A percentile compares a stretch with the other conserved stretches of the same genome.
Evolutionary conservation across 2,329 filamentous ascomycete species (phyloP).

Genomic region (Podosphaera leucotricha): DNA sequence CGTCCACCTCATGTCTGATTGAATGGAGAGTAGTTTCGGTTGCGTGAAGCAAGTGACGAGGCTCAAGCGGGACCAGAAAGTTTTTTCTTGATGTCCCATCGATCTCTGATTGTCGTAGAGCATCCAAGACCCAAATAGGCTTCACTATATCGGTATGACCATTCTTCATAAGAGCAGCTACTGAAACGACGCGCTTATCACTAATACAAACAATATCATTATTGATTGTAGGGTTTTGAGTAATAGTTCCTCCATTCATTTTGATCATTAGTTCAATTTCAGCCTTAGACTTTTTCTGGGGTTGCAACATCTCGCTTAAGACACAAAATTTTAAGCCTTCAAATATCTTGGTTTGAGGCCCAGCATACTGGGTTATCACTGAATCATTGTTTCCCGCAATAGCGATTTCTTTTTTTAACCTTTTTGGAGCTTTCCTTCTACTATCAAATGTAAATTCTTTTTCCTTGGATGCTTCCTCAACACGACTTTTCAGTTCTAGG

Average conservation of each 20-base stretch:
- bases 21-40: slow-evolving; percentile 29
- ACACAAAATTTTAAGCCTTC: slow-evolving; percentile 60
- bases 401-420: slow-evolving; percentile 42
- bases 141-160: slow-evolving; percentile 49
- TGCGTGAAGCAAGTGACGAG: slow-evolving; percentile 47
- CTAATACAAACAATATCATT: slow-evolving; percentile 48
- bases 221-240: slow-evolving; percentile 43
- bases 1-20: slow-evolving; percentile 42
- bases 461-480: slow-evolving; percentile 46
- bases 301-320: slow-evolving; percentile 48
- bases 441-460: slow-evolving; percentile 61
- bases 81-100: slow-evolving; percentile 23
- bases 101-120: slow-evolving; percentile 26
- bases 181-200: slow-evolving; percentile 61
- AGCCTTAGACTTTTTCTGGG: slow-evolving; percentile 49
- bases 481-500: slow-evolving; percentile 39
- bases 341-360: slow-evolving; percentile 42
- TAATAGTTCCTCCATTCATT: slow-evolving; percentile 55
- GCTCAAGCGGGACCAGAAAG: slow-evolving; percentile 38
- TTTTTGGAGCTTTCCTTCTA: slow-evolving; percentile 30
- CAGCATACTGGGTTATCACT: slow-evolving; percentile 27
- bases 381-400: slow-evolving; percentile 46
- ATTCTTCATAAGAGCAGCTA: slow-evolving; percentile 56
- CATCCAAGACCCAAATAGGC: slow-evolving; percentile 62
- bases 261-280: slow-evolving; percentile 67